phyloP scores from a whole-genome alignment of 129 eudicot genomes.

The Chrysanthemum seticuspe region DNA sequence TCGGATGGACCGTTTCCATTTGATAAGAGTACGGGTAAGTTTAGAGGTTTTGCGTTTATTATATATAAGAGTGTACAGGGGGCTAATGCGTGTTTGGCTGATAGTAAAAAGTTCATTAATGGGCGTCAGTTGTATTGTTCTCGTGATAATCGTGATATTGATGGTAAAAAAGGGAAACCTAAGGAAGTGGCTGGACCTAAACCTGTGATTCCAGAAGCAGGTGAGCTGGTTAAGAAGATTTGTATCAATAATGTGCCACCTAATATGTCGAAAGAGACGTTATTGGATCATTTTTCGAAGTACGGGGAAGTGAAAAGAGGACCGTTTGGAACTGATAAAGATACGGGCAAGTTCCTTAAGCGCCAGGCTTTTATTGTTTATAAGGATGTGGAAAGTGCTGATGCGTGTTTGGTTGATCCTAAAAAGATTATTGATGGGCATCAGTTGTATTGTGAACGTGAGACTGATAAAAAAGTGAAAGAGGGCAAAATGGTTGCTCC shows the following conservation, averaged over 20 bases:
- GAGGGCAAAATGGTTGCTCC: constrained; percentile 4
- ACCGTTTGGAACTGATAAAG: constrained; percentile 64
- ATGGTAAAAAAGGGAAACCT: too few species aligned
- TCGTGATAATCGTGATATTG: constrained; percentile 30
- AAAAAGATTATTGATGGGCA: constrained; percentile 34
- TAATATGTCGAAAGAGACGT: constrained; percentile 50
- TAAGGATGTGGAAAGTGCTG: constrained; percentile 51
- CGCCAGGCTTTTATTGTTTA: constrained; percentile 68
- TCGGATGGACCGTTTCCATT: constrained; percentile 69
- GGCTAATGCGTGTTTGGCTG: constrained; percentile 52
- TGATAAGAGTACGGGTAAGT: constrained; percentile 67
- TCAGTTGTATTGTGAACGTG: constrained; percentile 50
- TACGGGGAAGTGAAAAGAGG: constrained; percentile 78
- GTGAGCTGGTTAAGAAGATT: constrained; percentile 40
- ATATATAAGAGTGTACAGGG: constrained; percentile 55
- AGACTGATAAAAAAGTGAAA: constrained; percentile 8
- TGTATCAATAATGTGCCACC: constrained; percentile 48
- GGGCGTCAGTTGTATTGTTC: constrained; percentile 52
- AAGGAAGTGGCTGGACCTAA: too few species aligned
- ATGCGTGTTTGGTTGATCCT: constrained; percentile 59
- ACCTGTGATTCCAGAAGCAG: too few species aligned
- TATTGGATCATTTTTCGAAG: constrained; percentile 45
- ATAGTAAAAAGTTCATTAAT: constrained; percentile 35
- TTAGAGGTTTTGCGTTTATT: constrained; percentile 62
- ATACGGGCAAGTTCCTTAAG: constrained; percentile 51